phyloP scores from a whole-genome alignment of 805 yeast genomes.

The Hanseniaspora hatyaiensis region DNA sequence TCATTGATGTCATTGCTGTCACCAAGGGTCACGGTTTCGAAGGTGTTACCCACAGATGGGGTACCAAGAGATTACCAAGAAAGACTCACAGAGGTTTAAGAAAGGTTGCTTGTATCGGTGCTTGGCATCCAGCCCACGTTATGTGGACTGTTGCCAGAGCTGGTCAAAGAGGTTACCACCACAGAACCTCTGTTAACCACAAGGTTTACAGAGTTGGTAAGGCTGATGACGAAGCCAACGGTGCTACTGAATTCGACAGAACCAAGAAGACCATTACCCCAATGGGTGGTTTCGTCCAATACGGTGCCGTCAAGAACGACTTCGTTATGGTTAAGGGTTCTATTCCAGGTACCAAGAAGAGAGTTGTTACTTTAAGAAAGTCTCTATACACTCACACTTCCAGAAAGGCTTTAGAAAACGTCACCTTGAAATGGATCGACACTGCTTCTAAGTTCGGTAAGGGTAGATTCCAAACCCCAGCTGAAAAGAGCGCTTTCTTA shows the following conservation, averaged over 20 bases:
- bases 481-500: conserved; percentile 98
- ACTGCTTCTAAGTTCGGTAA: conserved; percentile 99
- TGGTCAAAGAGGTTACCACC: conserved; percentile 99
- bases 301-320: conserved; percentile 97
- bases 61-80: conserved; percentile 99
- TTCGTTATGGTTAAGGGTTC: conserved; percentile 96
- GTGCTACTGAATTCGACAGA: conserved; percentile 97
- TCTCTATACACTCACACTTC: conserved; percentile 94
- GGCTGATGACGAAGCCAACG: conserved; percentile 88
- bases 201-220: conserved; percentile 98
- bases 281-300: conserved; percentile 99
- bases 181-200: conserved; percentile 99
- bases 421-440: conserved; percentile 97
- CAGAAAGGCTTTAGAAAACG: conserved; percentile 94
- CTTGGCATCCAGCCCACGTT: conserved; percentile 99
- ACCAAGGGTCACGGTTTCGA: conserved; percentile 99
- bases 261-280: conserved; percentile 99
- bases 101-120: conserved; percentile 99
- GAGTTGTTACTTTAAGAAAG: conserved; percentile 98
- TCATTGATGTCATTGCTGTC: conserved; percentile 96
- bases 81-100: conserved; percentile 99
- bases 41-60: conserved; percentile 99
- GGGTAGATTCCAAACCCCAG: conserved; percentile 99
- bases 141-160: conserved; percentile 99
- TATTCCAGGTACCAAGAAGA: conserved; percentile 99